phyloP scores from a whole-genome alignment of 805 yeast genomes.

The Sungouiozyma intestinalis region DNA sequence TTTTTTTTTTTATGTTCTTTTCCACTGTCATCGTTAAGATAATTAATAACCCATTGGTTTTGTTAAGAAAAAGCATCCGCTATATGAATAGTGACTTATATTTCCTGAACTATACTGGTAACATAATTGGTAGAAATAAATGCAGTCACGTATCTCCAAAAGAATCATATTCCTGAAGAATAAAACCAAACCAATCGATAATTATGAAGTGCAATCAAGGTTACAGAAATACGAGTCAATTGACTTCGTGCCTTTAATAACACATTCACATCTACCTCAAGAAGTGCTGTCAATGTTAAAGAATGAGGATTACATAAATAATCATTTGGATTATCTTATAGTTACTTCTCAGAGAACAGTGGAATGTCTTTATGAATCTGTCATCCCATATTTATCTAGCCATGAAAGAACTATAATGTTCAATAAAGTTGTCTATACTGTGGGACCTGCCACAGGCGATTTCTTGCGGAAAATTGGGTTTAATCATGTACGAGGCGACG shows the following conservation, averaged over 20 bases:
- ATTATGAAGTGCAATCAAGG: conserved; percentile 41
- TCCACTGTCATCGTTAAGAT: too few species aligned
- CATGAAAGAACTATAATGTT: conserved; percentile 25
- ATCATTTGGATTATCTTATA: conserved; percentile 42
- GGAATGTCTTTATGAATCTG: conserved; percentile 51
- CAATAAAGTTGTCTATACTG: conserved; percentile 60
- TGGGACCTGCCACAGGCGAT: conserved; percentile 78
- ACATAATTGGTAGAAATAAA: too few species aligned
- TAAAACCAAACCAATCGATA: conserved; percentile 57
- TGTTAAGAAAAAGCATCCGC: too few species aligned
- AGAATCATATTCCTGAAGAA: conserved; percentile 56
- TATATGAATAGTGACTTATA: too few species aligned
- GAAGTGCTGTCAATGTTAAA: conserved; percentile 36
- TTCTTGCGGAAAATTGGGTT: conserved; percentile 57
- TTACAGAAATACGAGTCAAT: conserved; percentile 31
- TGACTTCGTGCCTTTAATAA: conserved; percentile 61
- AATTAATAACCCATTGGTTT: too few species aligned
- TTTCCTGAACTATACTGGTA: too few species aligned
- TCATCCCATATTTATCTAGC: conserved; percentile 21
- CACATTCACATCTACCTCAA: conserved; percentile 42
- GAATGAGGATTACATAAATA: conserved; percentile 32
- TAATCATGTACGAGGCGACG: conserved; percentile 45
- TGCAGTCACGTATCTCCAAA: not conserved
- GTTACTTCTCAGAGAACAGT: conserved; percentile 90
- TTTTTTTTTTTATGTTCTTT: too few species aligned